Evolutionary conservation across 768 basidiomycete genomes (phyloP).

Genomic region (Trametes villosa): DNA sequence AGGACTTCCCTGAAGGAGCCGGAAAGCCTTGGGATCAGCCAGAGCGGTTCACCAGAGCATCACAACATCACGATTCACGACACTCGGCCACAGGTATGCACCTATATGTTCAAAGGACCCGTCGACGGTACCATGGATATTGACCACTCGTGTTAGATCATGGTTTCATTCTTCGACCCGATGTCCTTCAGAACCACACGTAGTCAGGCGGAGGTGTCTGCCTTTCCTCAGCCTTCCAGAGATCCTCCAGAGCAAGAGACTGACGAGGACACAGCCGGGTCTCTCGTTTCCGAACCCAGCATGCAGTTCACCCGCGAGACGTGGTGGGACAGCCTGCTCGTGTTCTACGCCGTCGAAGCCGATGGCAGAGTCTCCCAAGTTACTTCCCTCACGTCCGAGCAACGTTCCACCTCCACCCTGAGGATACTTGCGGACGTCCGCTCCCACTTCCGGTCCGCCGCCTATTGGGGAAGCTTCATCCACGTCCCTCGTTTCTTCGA

Average conservation of each 20-base stretch:
- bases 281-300: conserved; percentile 52
- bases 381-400: conserved; percentile 21
- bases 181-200: no score
- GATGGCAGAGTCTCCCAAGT: not conserved
- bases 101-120: no score
- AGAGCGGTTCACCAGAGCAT: not conserved
- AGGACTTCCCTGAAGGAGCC: conserved; percentile 18
- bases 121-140: no score
- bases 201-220: no score
- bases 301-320: conserved; percentile 68
- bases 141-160: no score
- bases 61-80: no score
- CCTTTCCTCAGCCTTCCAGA: not conserved
- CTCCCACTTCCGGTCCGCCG: conserved; percentile 63
- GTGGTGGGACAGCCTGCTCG: conserved; percentile 77
- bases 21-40: not conserved
- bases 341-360: conserved; percentile 44
- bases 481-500: conserved; percentile 69
- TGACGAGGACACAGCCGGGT: not conserved
- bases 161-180: no score
- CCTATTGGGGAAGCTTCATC: conserved; percentile 75
- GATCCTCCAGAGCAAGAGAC: not conserved
- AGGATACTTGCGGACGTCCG: conserved; percentile 59
- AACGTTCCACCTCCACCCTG: conserved; percentile 49
- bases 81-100: no score